Evolutionary conservation across 768 basidiomycete genomes (phyloP).

Genomic region (Kwoniella dejecticola): DNA sequence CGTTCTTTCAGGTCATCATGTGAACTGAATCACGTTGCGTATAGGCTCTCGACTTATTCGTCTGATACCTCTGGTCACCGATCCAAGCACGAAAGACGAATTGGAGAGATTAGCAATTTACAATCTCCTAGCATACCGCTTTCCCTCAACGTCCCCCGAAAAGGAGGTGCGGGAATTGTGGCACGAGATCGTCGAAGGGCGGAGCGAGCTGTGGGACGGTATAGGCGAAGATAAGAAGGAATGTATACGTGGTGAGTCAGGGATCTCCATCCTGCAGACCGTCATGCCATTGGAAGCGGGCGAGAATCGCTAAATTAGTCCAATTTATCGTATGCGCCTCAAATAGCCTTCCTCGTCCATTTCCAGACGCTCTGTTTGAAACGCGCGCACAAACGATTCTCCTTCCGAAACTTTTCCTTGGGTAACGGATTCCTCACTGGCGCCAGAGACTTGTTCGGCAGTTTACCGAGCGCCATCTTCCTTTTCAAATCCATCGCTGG

Average conservation of each 20-base stretch:
- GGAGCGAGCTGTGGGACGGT: slow-evolving; percentile 74
- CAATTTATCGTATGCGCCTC: background rate
- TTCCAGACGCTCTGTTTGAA: slow-evolving; percentile 86
- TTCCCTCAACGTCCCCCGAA: slow-evolving; percentile 70
- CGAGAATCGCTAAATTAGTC: background rate
- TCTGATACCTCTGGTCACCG: slow-evolving; percentile 68
- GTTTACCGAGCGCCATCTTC: slow-evolving; percentile 89
- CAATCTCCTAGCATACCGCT: slow-evolving; percentile 73
- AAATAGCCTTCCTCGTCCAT: slow-evolving; percentile 81
- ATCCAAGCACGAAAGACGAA: slow-evolving; percentile 60
- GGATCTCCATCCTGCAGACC: background rate
- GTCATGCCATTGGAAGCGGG: background rate
- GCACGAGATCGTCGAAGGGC: slow-evolving; percentile 88
- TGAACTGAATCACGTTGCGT: too few species aligned
- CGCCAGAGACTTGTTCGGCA: slow-evolving; percentile 85
- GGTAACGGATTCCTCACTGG: slow-evolving; percentile 92
- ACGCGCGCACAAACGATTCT: slow-evolving; percentile 90
- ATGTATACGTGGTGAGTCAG: slow-evolving; percentile 71
- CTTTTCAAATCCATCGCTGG: slow-evolving; percentile 88
- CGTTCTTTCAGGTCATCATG: too few species aligned
- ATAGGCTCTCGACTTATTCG: slow-evolving; percentile 77
- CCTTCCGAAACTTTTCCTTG: slow-evolving; percentile 80
- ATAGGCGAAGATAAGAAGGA: slow-evolving; percentile 90
- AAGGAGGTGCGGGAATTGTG: slow-evolving; percentile 82
- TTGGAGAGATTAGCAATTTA: slow-evolving; percentile 63